Percentiles rank a stretch among this genome's conserved stretches.
phyloP scores from a whole-genome alignment of 805 yeast genomes.

The Kazachstania africana region DNA sequence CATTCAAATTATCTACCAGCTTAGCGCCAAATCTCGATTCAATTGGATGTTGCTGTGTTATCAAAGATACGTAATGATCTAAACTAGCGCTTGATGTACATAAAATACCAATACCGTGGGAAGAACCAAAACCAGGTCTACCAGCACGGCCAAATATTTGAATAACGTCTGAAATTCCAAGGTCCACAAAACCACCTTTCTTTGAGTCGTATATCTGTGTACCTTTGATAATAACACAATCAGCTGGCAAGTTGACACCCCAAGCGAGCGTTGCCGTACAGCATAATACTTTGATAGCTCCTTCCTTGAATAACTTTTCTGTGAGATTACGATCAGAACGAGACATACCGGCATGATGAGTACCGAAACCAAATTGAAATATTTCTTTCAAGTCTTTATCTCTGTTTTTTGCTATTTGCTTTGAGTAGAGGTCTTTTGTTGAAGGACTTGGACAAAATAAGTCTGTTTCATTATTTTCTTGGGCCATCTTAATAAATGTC shows the following conservation, averaged over 20 bases:
- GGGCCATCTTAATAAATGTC: slow-evolving; percentile 57
- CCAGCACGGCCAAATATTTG: slow-evolving; percentile 99
- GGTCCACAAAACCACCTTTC: slow-evolving; percentile 85
- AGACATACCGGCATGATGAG: slow-evolving; percentile 96
- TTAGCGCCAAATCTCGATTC: slow-evolving; percentile 73
- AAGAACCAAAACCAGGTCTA: slow-evolving; percentile 84
- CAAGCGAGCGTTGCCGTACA: slow-evolving; percentile 98
- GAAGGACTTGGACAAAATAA: slow-evolving; percentile 27
- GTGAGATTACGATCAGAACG: slow-evolving; percentile 82
- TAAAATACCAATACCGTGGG: slow-evolving; percentile 82
- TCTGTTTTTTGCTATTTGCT: slow-evolving; percentile 61
- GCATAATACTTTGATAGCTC: slow-evolving; percentile 79
- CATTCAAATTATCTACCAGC: slow-evolving; percentile 85
- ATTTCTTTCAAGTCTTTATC: slow-evolving; percentile 74
- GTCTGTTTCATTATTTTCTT: slow-evolving; percentile 41
- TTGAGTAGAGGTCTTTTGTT: slow-evolving; percentile 30
- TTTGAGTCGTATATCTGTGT: slow-evolving; percentile 92
- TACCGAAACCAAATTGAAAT: slow-evolving; percentile 73
- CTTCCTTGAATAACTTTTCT: slow-evolving; percentile 75
- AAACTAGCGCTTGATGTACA: slow-evolving; percentile 73
- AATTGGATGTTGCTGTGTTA: slow-evolving; percentile 92
- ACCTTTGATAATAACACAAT: slow-evolving; percentile 92
- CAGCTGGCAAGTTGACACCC: slow-evolving; percentile 99
- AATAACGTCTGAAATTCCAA: slow-evolving; percentile 92
- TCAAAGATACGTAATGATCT: slow-evolving; percentile 77